Evolutionary conservation across 2,329 filamentous ascomycete genomes (phyloP).

Genomic region (Cryphonectria japonica): DNA sequence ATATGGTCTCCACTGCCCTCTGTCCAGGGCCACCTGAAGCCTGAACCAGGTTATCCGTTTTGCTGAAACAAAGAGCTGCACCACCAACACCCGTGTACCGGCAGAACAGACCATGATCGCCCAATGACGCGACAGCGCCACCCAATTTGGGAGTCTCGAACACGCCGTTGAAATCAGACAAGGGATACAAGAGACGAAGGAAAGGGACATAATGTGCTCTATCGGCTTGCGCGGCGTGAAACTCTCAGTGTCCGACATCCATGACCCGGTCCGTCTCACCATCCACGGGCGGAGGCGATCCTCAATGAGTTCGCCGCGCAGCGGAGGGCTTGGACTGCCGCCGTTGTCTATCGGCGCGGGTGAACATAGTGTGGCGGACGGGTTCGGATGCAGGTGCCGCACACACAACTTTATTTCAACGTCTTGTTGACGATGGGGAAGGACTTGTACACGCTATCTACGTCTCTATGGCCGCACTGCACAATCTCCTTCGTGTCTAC

Average conservation of each 20-base stretch:
- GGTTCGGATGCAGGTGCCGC: neutral
- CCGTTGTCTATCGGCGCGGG: neutral
- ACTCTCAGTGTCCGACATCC: neutral
- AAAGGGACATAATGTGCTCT: neutral
- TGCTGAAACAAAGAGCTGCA: neutral
- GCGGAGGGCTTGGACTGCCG: neutral
- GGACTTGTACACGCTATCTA: neutral
- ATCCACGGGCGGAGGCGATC: slow-evolving; percentile 2
- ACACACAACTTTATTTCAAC: neutral
- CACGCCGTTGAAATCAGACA: neutral
- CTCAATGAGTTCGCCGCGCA: neutral
- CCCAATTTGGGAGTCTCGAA: neutral
- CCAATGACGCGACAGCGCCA: neutral
- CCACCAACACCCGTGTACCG: neutral
- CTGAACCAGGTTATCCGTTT: neutral
- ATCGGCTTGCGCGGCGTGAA: slow-evolving; percentile 4
- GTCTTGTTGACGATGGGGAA: neutral
- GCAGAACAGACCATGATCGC: neutral
- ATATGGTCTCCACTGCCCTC: neutral
- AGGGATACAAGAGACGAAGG: neutral
- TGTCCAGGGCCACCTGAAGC: neutral
- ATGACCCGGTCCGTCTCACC: slow-evolving; percentile 5
- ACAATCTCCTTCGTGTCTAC: too few relatives aligned
- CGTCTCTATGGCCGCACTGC: neutral
- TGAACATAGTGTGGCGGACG: neutral